A percentile compares a stretch with the other conserved stretches of the same genome.
These are phyloP conservation scores for Xerocomus tenax DNA, from an alignment of 1,284 basidiomycete genomes.

Conservation along the genomic window DNA sequence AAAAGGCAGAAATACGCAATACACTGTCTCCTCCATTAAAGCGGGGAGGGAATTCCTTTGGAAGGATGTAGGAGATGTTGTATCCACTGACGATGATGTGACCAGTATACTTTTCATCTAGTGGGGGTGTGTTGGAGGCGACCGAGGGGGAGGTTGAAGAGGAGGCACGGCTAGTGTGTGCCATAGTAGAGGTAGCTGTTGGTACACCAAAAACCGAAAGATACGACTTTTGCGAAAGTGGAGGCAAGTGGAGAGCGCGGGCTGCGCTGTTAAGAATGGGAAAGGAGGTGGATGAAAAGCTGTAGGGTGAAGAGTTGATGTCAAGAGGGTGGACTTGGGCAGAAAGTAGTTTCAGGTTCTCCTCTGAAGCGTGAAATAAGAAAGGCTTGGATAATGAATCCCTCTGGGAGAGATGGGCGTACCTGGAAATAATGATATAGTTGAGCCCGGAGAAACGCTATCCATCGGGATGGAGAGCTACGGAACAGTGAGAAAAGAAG, in stretches of 20 bases:
- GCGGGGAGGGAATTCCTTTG: constrained; percentile 57
- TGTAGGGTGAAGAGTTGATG: constrained; percentile 58
- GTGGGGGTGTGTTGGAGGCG: constrained; percentile 29
- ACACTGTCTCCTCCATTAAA: constrained; percentile 32
- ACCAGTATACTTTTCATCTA: constrained; percentile 63
- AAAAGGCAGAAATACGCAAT: constrained; percentile 30
- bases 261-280: constrained; percentile 62
- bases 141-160: constrained; percentile 20
- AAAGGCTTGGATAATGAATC: neutral
- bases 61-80: constrained; percentile 64
- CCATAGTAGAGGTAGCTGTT: constrained; percentile 27
- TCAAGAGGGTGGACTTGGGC: constrained; percentile 70
- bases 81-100: constrained; percentile 68
- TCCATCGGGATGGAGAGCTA: constrained; percentile 65
- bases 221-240: constrained; percentile 53
- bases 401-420: constrained; percentile 16
- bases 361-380: constrained; percentile 41
- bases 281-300: constrained; percentile 55
- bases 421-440: constrained; percentile 68
- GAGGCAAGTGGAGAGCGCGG: constrained; percentile 56
- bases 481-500: constrained; percentile 3
- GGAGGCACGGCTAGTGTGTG: constrained; percentile 34
- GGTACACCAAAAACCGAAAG: constrained; percentile 45
- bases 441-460: constrained; percentile 51
- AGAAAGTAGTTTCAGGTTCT: constrained; percentile 62